Conservation (phyloP, 2,329 filamentous ascomycete genomes). For the Claviceps digitariae region DNA sequence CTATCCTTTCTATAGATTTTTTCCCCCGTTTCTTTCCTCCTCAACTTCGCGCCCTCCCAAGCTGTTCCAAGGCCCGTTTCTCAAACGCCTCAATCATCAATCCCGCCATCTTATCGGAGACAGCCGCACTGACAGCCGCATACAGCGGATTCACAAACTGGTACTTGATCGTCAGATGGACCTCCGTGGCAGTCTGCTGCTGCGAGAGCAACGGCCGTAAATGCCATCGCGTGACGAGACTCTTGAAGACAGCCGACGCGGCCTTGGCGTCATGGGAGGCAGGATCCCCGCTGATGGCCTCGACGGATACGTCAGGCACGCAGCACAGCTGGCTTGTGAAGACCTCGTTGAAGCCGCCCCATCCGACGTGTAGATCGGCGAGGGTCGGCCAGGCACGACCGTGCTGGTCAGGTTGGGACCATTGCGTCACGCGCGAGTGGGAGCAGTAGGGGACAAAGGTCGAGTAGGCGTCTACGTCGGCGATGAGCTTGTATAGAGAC, state of each 20-base stretch:
- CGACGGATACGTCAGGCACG: slow-evolving; percentile 56
- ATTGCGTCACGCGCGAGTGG: slow-evolving; percentile 61
- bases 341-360: slow-evolving; percentile 67
- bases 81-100: slow-evolving; percentile 94
- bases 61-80: slow-evolving; percentile 48
- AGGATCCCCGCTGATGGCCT: slow-evolving; percentile 54
- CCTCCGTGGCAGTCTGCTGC: slow-evolving; percentile 39
- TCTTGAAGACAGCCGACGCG: slow-evolving; percentile 45
- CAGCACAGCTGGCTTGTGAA: slow-evolving; percentile 75
- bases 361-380: slow-evolving; percentile 73
- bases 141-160: slow-evolving; percentile 85
- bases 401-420: slow-evolving; percentile 41
- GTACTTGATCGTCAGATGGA: slow-evolving; percentile 65
- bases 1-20: too few relatives aligned
- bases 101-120: slow-evolving; percentile 71
- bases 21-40: too few relatives aligned
- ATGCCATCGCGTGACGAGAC: slow-evolving; percentile 57
- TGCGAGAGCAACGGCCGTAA: slow-evolving; percentile 31
- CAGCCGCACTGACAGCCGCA: slow-evolving; percentile 63
- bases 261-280: slow-evolving; percentile 29
- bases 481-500: slow-evolving; percentile 71
- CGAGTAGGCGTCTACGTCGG: slow-evolving; percentile 75
- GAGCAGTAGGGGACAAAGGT: slow-evolving; percentile 88
- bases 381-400: slow-evolving; percentile 52
- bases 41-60: slow-evolving; percentile 6